These are phyloP conservation scores for Carallia brachiata DNA, from an alignment of 345 rosid genomes.

Conservation along the genomic window DNA sequence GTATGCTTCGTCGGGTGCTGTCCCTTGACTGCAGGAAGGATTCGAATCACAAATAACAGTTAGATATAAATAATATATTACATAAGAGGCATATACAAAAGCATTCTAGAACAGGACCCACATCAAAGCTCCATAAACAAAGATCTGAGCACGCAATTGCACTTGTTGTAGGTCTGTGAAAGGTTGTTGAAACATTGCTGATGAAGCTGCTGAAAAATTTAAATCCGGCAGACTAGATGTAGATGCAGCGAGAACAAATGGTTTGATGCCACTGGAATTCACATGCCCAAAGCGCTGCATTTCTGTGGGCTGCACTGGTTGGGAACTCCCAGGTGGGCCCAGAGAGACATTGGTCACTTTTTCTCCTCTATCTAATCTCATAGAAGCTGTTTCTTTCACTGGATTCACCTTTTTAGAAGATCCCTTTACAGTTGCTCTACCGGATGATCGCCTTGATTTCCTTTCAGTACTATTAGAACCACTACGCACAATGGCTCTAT, in stretches of 20 bases:
- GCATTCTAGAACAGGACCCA: conserved; percentile 34
- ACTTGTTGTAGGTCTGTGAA: conserved; percentile 97
- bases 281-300: conserved; percentile 48
- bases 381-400: conserved; percentile 41
- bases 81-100: too few species aligned
- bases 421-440: conserved; percentile 59
- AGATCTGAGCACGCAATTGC: conserved; percentile 97
- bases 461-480: conserved; percentile 61
- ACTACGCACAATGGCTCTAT: conserved; percentile 27
- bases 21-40: conserved; percentile 71
- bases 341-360: conserved; percentile 39
- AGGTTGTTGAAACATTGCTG: conserved; percentile 66
- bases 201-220: conserved; percentile 52
- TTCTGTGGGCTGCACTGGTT: conserved; percentile 57
- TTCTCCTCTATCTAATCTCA: conserved; percentile 50
- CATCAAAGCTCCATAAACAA: conserved; percentile 98
- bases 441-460: conserved; percentile 63
- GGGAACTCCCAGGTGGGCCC: conserved; percentile 44
- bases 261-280: conserved; percentile 43
- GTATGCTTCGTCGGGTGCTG: conserved; percentile 88
- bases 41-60: conserved; percentile 12
- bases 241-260: conserved; percentile 46
- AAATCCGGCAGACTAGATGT: conserved; percentile 66
- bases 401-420: conserved; percentile 53
- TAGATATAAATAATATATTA: neutral